Conservation (phyloP, 2,329 filamentous ascomycete genomes). For the Amauroascus verrucosus region DNA sequence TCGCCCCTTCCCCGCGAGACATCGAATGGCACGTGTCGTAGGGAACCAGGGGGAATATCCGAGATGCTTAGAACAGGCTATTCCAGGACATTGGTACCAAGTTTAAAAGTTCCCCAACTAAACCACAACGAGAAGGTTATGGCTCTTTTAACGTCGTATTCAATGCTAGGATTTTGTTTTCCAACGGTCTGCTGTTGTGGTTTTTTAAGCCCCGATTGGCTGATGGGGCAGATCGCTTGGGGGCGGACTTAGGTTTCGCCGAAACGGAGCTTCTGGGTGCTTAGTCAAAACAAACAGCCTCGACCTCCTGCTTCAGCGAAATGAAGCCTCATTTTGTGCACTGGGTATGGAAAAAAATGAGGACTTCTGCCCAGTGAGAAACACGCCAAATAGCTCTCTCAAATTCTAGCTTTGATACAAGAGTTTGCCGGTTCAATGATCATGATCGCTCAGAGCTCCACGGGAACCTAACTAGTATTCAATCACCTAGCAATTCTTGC, state of each 20-base stretch:
- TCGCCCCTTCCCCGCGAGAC: neutral
- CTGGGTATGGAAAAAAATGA: no score
- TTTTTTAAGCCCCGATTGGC: neutral
- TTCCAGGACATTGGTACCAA: neutral
- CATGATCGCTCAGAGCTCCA: no score
- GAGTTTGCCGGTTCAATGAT: no score
- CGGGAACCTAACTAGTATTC: no score
- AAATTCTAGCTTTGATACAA: no score
- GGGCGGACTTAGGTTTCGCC: neutral
- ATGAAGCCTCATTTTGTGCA: no score
- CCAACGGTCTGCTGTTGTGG: neutral
- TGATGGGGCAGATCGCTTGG: neutral
- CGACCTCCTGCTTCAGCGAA: no score
- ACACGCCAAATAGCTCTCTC: no score
- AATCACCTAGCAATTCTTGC: no score
- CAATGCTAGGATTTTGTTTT: neutral
- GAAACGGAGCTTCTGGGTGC: neutral
- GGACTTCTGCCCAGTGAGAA: no score
- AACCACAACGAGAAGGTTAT: neutral
- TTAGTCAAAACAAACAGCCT: no score
- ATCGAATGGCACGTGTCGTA: neutral
- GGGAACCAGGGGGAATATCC: neutral
- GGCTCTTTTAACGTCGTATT: neutral
- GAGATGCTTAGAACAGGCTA: slow-evolving; percentile 8
- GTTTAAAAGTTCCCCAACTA: neutral